These are phyloP conservation scores for Camptophora hylomeconis DNA, from an alignment of 2,329 filamentous ascomycete species.

Conservation along the genomic window DNA sequence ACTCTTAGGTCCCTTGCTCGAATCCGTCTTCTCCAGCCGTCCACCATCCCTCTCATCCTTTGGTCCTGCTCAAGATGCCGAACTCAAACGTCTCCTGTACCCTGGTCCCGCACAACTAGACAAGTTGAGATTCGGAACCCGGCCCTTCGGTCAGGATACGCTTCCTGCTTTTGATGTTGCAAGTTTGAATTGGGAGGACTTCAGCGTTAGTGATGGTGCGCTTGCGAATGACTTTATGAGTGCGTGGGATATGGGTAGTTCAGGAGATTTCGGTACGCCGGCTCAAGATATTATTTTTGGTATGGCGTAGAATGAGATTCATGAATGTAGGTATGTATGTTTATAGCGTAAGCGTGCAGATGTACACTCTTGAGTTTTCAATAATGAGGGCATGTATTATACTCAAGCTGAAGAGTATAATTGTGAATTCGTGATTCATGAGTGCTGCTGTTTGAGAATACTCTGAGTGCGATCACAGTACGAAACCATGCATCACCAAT, in stretches of 20 bases:
- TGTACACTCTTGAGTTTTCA: no score
- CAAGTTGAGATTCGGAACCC: slow-evolving; percentile 16
- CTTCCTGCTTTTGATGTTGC: slow-evolving; percentile 21
- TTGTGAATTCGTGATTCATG: no score
- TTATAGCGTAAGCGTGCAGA: no score
- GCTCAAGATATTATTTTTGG: slow-evolving; percentile 13
- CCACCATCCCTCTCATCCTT: slow-evolving; percentile 16
- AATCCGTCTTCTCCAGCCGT: slow-evolving; percentile 19
- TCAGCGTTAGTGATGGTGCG: slow-evolving; percentile 15
- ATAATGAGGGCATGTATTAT: no score
- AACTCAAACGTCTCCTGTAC: slow-evolving; percentile 17
- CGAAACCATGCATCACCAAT: no score
- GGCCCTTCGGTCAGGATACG: slow-evolving; percentile 25
- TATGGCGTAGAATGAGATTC: no score
- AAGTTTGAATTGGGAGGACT: slow-evolving; percentile 17
- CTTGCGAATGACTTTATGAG: slow-evolving; percentile 13
- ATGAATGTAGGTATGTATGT: no score
- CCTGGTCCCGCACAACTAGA: slow-evolving; percentile 18
- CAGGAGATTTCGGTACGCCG: slow-evolving; percentile 5
- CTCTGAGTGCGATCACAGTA: no score
- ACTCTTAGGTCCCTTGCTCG: slow-evolving; percentile 21
- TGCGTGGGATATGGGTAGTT: slow-evolving; percentile 16
- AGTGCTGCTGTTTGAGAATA: no score
- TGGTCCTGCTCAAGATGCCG: slow-evolving; percentile 18
- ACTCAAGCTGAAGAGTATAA: no score